Evolutionary conservation across 2,329 filamentous ascomycete genomes (phyloP).

Genomic region (Diplodia corticola): DNA sequence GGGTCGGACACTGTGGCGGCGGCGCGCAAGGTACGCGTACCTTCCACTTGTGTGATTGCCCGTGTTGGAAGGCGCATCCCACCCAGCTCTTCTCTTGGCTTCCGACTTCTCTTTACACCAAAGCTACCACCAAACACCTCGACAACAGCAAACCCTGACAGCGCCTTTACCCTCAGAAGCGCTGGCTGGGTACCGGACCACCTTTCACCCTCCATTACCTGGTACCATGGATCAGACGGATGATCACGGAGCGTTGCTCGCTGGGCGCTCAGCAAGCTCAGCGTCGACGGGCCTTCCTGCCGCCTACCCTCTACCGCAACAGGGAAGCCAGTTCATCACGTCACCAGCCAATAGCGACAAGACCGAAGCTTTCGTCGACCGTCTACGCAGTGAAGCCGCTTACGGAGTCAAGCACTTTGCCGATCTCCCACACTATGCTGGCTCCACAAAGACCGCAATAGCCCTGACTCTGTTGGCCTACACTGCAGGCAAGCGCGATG

Average conservation of each 20-base stretch:
- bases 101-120: not conserved
- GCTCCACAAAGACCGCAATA: not conserved
- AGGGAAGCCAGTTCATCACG: not conserved
- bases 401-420: not conserved
- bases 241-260: not conserved
- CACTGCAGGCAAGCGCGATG: not conserved
- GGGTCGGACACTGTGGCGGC: not conserved
- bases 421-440: not conserved
- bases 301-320: not conserved
- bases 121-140: not conserved
- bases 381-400: not conserved
- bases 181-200: no score
- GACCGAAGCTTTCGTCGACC: not conserved
- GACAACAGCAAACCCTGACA: not conserved
- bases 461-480: not conserved
- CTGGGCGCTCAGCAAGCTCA: not conserved
- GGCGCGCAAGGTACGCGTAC: not conserved
- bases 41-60: not conserved
- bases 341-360: not conserved
- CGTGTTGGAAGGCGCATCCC: not conserved
- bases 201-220: not conserved
- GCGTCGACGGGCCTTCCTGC: not conserved
- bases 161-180: not conserved
- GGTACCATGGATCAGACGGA: not conserved
- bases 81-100: not conserved